A percentile compares a stretch with the other conserved stretches of the same genome.
Conservation (phyloP, 23 red algal species). For the Chondrus crispus region DNA sequence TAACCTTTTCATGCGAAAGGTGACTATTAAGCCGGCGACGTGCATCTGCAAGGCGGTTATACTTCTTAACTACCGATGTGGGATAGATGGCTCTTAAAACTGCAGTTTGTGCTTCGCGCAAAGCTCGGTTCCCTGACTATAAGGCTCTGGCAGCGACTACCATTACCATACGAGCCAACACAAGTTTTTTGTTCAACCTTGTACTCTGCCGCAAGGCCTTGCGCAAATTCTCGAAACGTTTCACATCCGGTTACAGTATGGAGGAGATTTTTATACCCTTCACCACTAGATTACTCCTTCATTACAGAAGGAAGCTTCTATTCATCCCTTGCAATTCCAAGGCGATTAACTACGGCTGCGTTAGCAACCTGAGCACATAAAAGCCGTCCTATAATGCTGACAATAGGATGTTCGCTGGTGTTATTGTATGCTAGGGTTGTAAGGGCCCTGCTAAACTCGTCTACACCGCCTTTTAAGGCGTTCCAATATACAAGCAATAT, state of each 20-base stretch:
- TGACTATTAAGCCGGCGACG: not conserved
- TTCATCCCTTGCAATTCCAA: not conserved
- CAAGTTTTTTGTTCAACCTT: not conserved
- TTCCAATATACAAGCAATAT: not conserved
- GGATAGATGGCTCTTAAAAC: too few species aligned
- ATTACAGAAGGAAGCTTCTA: not conserved
- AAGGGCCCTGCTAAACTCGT: not conserved
- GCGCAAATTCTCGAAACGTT: not conserved
- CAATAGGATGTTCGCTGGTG: not conserved
- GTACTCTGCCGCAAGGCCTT: not conserved
- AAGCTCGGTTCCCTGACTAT: not conserved
- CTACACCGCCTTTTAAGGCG: not conserved
- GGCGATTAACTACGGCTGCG: not conserved
- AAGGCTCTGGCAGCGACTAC: not conserved
- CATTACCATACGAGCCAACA: not conserved
- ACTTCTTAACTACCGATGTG: not conserved
- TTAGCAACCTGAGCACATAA: slow-evolving; percentile 2
- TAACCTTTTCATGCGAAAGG: not conserved
- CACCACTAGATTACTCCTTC: not conserved
- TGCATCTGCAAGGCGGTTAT: not conserved
- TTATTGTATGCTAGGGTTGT: not conserved
- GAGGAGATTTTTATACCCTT: not conserved
- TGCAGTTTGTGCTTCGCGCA: too few species aligned
- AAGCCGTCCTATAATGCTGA: not conserved
- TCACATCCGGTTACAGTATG: not conserved